phyloP scores from a whole-genome alignment of 768 basidiomycete species.

The Boletus tomentosulus region DNA sequence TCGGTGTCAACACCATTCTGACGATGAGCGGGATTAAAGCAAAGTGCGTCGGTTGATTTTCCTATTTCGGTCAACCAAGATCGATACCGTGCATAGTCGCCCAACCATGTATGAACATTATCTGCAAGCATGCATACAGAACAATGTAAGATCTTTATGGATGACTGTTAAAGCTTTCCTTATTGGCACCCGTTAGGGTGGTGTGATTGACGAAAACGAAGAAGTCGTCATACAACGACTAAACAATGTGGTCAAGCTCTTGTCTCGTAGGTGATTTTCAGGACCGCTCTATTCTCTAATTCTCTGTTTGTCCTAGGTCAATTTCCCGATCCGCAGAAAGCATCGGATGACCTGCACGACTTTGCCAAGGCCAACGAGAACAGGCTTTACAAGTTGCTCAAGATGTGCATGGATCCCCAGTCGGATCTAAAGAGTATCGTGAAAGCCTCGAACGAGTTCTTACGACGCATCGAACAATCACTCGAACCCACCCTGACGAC shows the following conservation, averaged over 20 bases:
- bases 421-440: slow-evolving; percentile 76
- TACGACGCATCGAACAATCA: slow-evolving; percentile 69
- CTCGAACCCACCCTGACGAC: slow-evolving; percentile 59
- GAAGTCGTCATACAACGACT: slow-evolving; percentile 56
- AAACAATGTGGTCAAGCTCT: slow-evolving; percentile 47
- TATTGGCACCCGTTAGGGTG: slow-evolving; percentile 55
- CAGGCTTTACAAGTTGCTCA: slow-evolving; percentile 80
- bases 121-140: slow-evolving; percentile 66
- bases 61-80: background rate
- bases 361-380: slow-evolving; percentile 89
- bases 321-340: slow-evolving; percentile 70
- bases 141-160: slow-evolving; percentile 63
- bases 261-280: slow-evolving; percentile 51
- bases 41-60: slow-evolving; percentile 37
- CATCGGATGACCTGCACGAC: slow-evolving; percentile 66
- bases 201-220: slow-evolving; percentile 83
- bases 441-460: slow-evolving; percentile 80
- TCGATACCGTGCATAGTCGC: slow-evolving; percentile 42
- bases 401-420: slow-evolving; percentile 77
- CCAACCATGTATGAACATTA: slow-evolving; percentile 68
- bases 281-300: background rate
- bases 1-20: slow-evolving; percentile 53
- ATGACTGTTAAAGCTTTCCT: background rate
- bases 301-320: slow-evolving; percentile 32
- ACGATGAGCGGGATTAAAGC: slow-evolving; percentile 59